Percentiles rank a stretch among this genome's conserved stretches.
Conservation (phyloP, 1,139 yeast genomes). For the Magnusiomyces fungicola region DNA sequence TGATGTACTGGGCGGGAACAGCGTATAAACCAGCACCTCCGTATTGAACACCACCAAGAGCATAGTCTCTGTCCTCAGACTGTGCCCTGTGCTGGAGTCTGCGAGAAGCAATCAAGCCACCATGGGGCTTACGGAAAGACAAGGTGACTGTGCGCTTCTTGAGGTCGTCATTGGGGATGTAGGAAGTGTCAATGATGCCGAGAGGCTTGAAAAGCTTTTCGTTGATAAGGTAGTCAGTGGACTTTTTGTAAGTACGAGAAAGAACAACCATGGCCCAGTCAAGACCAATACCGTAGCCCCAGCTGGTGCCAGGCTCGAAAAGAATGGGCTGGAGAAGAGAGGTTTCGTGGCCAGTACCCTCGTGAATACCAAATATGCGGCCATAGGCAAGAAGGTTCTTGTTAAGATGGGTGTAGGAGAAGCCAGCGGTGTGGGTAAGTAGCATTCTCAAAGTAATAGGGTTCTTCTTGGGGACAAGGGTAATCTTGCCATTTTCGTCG, state of each 20-base stretch:
- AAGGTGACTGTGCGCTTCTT: slow-evolving; percentile 7
- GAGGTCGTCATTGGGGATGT: slow-evolving; percentile 1
- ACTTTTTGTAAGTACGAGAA: slow-evolving; percentile 14
- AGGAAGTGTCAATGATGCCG: slow-evolving; percentile 3
- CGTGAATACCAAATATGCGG: slow-evolving; percentile 8
- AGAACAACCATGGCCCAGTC: slow-evolving; percentile 50
- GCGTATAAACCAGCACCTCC: slow-evolving; percentile 46
- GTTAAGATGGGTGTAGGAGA: slow-evolving; percentile 28
- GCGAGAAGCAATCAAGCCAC: slow-evolving; percentile 3
- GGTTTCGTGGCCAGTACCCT: slow-evolving; percentile 15
- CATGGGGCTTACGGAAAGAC: slow-evolving; percentile 6
- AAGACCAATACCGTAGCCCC: slow-evolving; percentile 44
- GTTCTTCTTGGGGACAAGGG: slow-evolving; percentile 31
- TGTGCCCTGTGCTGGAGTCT: background rate
- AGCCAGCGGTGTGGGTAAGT: slow-evolving; percentile 39
- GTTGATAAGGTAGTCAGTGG: background rate
- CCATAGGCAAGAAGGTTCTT: slow-evolving; percentile 14
- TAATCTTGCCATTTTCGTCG: slow-evolving; percentile 33
- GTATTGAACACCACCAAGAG: slow-evolving; percentile 17
- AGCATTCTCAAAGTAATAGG: slow-evolving; percentile 42
- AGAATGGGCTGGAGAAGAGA: slow-evolving; percentile 35
- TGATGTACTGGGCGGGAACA: slow-evolving; percentile 38
- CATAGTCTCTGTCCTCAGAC: background rate
- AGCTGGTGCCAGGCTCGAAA: slow-evolving; percentile 47
- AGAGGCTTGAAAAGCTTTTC: slow-evolving; percentile 2